These are phyloP conservation scores for Trichoderma reesei DNA, from an alignment of 495 filamentous ascomycete species.

Conservation along the genomic window DNA sequence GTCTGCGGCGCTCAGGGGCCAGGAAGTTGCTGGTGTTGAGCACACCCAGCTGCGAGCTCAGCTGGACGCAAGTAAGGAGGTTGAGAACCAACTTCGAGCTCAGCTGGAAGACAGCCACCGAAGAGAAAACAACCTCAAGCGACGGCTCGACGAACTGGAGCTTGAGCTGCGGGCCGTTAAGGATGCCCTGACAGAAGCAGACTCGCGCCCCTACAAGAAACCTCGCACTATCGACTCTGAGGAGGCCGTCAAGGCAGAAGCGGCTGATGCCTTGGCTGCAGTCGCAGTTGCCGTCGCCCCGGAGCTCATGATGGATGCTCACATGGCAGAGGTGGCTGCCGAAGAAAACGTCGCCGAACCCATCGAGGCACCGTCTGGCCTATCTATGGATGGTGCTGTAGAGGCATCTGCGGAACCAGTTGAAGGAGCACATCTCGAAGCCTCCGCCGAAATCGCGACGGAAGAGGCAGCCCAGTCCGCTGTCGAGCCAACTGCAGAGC, in stretches of 20 bases:
- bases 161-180: slow-evolving; percentile 36
- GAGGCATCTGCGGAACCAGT: background rate
- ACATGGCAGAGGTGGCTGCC: background rate
- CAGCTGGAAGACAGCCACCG: slow-evolving; percentile 66
- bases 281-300: background rate
- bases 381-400: background rate
- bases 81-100: slow-evolving; percentile 37
- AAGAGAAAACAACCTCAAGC: slow-evolving; percentile 74
- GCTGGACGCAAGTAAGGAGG: slow-evolving; percentile 33
- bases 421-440: background rate
- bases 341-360: background rate
- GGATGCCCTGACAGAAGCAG: slow-evolving; percentile 16
- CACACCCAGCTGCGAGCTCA: slow-evolving; percentile 32
- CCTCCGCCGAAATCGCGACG: background rate
- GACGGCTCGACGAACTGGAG: slow-evolving; percentile 72
- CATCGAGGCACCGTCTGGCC: background rate
- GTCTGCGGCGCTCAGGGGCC: slow-evolving; percentile 41
- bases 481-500: background rate
- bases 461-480: background rate
- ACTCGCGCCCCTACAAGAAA: background rate
- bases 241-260: background rate
- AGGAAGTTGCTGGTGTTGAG: slow-evolving; percentile 23
- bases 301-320: background rate
- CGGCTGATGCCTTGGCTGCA: background rate
- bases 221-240: background rate